Conservation (phyloP, 495 filamentous ascomycete species). For the Letharia columbiana region DNA sequence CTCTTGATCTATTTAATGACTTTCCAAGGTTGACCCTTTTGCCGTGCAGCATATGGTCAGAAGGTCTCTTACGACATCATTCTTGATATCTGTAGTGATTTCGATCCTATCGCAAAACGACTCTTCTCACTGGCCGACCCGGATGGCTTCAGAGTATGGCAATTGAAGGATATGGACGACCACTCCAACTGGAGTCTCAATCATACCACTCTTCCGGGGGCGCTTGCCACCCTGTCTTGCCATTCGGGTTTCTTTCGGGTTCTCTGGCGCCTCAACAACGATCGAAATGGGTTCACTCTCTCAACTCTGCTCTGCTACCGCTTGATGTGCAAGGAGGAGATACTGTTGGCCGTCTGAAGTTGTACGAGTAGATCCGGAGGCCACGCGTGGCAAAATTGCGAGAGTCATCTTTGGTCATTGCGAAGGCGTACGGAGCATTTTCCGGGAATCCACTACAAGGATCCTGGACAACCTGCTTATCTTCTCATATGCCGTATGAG, state of each 20-base stretch:
- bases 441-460: neutral
- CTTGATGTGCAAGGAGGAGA: neutral
- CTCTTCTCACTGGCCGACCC: conserved; percentile 1
- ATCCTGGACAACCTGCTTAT: no score
- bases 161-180: conserved; percentile 3
- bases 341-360: neutral
- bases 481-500: neutral
- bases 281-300: neutral
- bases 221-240: neutral
- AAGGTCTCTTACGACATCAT: neutral
- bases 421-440: neutral
- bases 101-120: neutral
- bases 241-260: neutral
- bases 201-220: neutral
- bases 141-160: conserved; percentile 1
- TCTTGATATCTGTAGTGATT: neutral
- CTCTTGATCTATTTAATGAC: no score
- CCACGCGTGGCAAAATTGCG: neutral
- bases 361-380: conserved; percentile 1
- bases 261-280: neutral
- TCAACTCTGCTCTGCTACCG: neutral
- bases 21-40: neutral
- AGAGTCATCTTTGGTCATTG: neutral
- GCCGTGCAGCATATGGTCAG: neutral
- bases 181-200: neutral